Evolutionary conservation across 495 filamentous ascomycete genomes (phyloP), one percentile per base, ranked within the genome.

Genomic region (Podospora australis): DNA sequence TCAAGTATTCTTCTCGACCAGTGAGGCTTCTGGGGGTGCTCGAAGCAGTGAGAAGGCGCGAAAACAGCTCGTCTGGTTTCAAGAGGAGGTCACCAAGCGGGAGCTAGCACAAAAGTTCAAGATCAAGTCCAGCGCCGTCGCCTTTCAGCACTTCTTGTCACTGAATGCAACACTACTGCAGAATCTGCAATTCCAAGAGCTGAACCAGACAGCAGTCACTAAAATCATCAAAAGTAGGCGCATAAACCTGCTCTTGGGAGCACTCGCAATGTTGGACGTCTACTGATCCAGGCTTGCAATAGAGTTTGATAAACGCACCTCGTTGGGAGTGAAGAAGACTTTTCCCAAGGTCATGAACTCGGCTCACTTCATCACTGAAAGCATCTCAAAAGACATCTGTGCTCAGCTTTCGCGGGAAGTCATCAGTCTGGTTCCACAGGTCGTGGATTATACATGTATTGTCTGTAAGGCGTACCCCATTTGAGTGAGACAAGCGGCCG

Each of bases 221-320:
- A 90, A 90, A 63, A 90, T 90, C 22, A 68, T 90, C 54, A 90
- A 90, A 64, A 90, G 83, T 84, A 54, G 74, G 60, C 13, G 7
- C 10, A 5, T 10, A 25, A 22, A n/a, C n/a, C n/a, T 43, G 40
- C 17, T 6, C 46, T 25, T 24, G 4, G 19, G 10, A 2, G 8
- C 11, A 24, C 3, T 11, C 10, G 2, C 29, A n/a, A n/a, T n/a
- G n/a, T n/a, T n/a, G n/a, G n/a, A n/a, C n/a, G n/a, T n/a, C n/a
- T n/a, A n/a, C n/a, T n/a, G n/a, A n/a, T n/a, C n/a, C n/a, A n/a
- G n/a, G n/a, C n/a, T 22, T 25, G 40, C 11, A 16, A 17, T 43
- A 86, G 83, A 90, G 69, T 90, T 89, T 60, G 84, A 88, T 63
- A 90, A 90, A 63, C 77, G 80, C 38, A 90, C 86, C 3, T 74